Percentiles rank a stretch among this genome's conserved stretches.
Conservation (phyloP, 2,329 filamentous ascomycete genomes). For the Penicillium sp. region DNA sequence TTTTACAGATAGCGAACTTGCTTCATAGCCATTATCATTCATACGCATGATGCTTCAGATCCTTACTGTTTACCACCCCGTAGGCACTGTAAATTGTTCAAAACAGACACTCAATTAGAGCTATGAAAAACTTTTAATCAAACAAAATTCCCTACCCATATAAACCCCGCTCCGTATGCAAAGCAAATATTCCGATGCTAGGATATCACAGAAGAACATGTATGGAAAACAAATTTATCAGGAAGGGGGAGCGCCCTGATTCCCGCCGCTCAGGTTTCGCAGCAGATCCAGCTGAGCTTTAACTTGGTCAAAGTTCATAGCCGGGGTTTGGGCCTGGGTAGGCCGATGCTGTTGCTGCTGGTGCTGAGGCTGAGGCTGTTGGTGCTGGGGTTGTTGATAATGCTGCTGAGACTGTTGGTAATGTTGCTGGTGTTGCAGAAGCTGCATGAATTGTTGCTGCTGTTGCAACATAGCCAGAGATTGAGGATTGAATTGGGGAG, state of each 20-base stretch:
- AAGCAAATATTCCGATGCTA: constrained; percentile 22
- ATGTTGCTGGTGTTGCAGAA: constrained; percentile 13
- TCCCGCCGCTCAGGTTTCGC: constrained; percentile 36
- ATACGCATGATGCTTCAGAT: background rate
- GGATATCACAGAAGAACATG: constrained; percentile 11
- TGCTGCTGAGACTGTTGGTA: constrained; percentile 30
- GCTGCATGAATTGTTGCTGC: constrained; percentile 35
- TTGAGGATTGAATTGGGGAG: constrained; percentile 58
- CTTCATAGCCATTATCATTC: constrained; percentile 6
- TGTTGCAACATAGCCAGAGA: constrained; percentile 52
- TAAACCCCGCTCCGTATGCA: constrained; percentile 26
- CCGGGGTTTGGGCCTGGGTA: constrained; percentile 26
- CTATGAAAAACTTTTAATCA: constrained; percentile 8
- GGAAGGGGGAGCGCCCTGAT: constrained; percentile 32
- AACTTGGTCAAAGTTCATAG: constrained; percentile 42
- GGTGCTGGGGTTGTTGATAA: constrained; percentile 14
- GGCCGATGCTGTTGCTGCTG: constrained; percentile 21
- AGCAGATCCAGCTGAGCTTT: constrained; percentile 44
- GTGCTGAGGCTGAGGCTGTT: no score
- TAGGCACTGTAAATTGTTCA: background rate
- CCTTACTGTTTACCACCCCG: background rate
- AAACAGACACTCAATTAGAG: background rate
- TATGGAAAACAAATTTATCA: constrained; percentile 16
- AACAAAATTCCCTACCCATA: constrained; percentile 10
- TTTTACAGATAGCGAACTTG: constrained; percentile 5